Evolutionary conservation across 164 flowering plant genomes (phyloP), one percentile per base, ranked within the genome.

Genomic region (Buxus sempervirens): DNA sequence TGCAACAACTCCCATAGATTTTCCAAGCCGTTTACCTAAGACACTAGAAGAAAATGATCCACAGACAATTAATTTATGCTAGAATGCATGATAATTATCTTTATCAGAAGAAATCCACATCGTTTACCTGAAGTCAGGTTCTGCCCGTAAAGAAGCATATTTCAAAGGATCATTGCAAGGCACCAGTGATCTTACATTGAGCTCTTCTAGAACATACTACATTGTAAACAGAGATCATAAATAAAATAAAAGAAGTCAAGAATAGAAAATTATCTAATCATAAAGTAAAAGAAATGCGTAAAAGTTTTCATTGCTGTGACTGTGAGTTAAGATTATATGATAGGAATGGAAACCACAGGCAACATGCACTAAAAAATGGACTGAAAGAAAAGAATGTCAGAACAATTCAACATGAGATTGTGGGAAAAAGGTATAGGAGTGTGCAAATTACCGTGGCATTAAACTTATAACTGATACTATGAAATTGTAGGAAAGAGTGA

Each of bases 121-220:
- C 25, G 21, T 27, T 28, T 77, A 93, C 96, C 98, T 93, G 79
- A 89, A 96, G 72, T 90, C 97, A 63, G 99, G 99, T 64, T 93
- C 98, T n/a, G 98, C 99, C 38, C 90, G 89, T 58, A 96, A 72
- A 41, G 97, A 84, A 38, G 98, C 88, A 83, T 87, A 93, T 74
- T 82, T 82, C 82, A 92, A 60, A 25, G 90, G 81, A 82, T 96
- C 97, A 72, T 77, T 82, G 75, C 98, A 96, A 12, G 98, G 80
- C 9, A 82, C 81, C 64, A 96, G 74, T 54, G 88, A 82, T 67
- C 90, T 71, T 38, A 93, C 67, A 73, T 93, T 96, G 63, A 96
- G 90, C 68, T 96, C 99, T 76, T 96, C 99, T 32, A 88, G 80
- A 67, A 91, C 94, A 81, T 87, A 96, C 95, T 93, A 61, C 68